These are phyloP conservation scores for Backusella tarrabulga DNA, from an alignment of 192 early-diverging fungal genomes.

Conservation along the genomic window DNA sequence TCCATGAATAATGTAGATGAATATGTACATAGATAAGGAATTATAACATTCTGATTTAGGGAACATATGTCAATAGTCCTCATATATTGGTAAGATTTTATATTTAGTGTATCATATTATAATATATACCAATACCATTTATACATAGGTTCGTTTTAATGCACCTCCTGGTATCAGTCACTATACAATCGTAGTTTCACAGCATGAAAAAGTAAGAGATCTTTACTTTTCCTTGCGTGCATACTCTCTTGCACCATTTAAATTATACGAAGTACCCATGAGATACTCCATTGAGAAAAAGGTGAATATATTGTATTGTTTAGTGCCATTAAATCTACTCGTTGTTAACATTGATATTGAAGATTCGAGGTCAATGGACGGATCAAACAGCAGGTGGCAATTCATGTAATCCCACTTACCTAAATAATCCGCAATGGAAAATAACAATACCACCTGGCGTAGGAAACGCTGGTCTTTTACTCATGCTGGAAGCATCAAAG, in stretches of 20 bases:
- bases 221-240: constrained; percentile 78
- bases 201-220: constrained; percentile 66
- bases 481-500: constrained; percentile 71
- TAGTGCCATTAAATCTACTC: background rate
- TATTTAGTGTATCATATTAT: background rate
- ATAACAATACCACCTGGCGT: constrained; percentile 46
- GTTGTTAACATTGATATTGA: background rate
- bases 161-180: constrained; percentile 52
- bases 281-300: constrained; percentile 54
- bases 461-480: constrained; percentile 25
- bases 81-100: constrained; percentile 63
- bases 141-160: constrained; percentile 56
- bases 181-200: constrained; percentile 81
- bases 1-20: constrained; percentile 13
- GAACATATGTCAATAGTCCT: constrained; percentile 86
- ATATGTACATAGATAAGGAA: background rate
- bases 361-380: constrained; percentile 70
- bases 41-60: constrained; percentile 44
- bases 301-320: constrained; percentile 27
- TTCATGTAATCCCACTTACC: constrained; percentile 61
- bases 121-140: background rate
- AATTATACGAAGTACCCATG: constrained; percentile 60
- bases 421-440: constrained; percentile 80
- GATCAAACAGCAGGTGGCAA: constrained; percentile 77
- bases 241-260: constrained; percentile 63